Conservation (phyloP, 805 yeast species). For the Nakazawaea molendinolei region DNA sequence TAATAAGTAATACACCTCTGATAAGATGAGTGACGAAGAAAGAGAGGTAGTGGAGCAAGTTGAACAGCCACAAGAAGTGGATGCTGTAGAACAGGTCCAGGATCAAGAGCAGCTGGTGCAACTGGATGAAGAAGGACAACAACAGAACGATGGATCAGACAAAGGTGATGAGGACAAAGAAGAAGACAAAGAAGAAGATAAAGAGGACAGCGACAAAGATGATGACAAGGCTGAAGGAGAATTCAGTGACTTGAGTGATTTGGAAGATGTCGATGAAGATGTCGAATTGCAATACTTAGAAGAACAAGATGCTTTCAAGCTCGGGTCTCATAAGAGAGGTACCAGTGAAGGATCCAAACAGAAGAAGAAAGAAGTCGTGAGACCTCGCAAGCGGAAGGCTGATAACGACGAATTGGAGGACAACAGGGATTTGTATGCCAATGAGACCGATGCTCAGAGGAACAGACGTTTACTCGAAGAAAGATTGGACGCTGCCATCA, state of each 20-base stretch:
- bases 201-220: constrained; percentile 12
- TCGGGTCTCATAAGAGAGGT: constrained; percentile 26
- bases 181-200: constrained; percentile 12
- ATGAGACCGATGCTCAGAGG: constrained; percentile 28
- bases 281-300: constrained; percentile 24
- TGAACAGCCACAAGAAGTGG: too few relatives aligned
- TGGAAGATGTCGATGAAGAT: constrained; percentile 23
- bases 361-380: constrained; percentile 15
- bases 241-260: constrained; percentile 29
- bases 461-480: constrained; percentile 77
- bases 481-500: constrained; percentile 69
- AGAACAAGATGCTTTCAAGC: constrained; percentile 28
- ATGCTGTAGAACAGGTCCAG: not conserved
- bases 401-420: constrained; percentile 19
- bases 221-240: constrained; percentile 16
- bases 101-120: not conserved
- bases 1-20: too few relatives aligned
- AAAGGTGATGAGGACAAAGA: constrained; percentile 11
- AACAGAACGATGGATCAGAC: constrained; percentile 3
- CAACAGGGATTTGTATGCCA: constrained; percentile 17
- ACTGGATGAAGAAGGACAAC: constrained; percentile 3
- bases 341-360: constrained; percentile 11
- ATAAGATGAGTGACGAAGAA: not conserved
- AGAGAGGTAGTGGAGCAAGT: not conserved
- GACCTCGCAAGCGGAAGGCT: constrained; percentile 14